Evolutionary conservation across 1,284 basidiomycete species (phyloP).

Genomic region (Tilletia indica): DNA sequence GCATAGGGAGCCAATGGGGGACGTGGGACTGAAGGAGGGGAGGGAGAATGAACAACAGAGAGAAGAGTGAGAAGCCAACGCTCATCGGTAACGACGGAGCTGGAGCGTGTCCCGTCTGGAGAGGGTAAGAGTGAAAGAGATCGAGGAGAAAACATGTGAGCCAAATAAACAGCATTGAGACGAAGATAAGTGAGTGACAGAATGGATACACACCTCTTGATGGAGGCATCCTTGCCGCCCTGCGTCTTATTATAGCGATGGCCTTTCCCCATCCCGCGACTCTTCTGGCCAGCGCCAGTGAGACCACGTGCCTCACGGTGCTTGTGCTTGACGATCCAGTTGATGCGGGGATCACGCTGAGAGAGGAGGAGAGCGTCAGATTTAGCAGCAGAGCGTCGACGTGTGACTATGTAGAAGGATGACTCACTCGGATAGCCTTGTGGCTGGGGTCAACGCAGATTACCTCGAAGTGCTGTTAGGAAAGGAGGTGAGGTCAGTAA

Average conservation of each 20-base stretch:
- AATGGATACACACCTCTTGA: conserved; percentile 83
- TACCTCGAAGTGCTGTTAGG: conserved; percentile 81
- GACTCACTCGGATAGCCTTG: conserved; percentile 72
- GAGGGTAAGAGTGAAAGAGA: not conserved
- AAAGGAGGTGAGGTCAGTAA: not conserved
- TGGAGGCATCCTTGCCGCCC: conserved; percentile 74
- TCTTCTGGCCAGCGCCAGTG: conserved; percentile 88
- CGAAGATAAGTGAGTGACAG: conserved; percentile 82
- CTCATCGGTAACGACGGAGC: conserved; percentile 1
- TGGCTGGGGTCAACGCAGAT: conserved; percentile 93
- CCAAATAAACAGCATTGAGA: not conserved
- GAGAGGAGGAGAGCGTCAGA: conserved; percentile 62
- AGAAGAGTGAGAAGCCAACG: not conserved
- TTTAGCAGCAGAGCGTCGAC: no score
- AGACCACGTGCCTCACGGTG: conserved; percentile 96
- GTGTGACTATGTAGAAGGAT: not conserved
- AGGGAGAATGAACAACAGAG: not conserved
- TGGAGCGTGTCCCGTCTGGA: not conserved
- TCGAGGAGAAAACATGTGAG: not conserved
- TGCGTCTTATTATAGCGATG: conserved; percentile 88
- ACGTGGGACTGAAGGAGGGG: not conserved
- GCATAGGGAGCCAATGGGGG: not conserved
- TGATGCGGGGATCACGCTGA: conserved; percentile 87
- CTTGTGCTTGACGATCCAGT: conserved; percentile 99
- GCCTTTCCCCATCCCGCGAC: conserved; percentile 76